A percentile compares a stretch with the other conserved stretches of the same genome.
phyloP scores from a whole-genome alignment of 75 land plant species.

The Isoetes taiwanensis region DNA sequence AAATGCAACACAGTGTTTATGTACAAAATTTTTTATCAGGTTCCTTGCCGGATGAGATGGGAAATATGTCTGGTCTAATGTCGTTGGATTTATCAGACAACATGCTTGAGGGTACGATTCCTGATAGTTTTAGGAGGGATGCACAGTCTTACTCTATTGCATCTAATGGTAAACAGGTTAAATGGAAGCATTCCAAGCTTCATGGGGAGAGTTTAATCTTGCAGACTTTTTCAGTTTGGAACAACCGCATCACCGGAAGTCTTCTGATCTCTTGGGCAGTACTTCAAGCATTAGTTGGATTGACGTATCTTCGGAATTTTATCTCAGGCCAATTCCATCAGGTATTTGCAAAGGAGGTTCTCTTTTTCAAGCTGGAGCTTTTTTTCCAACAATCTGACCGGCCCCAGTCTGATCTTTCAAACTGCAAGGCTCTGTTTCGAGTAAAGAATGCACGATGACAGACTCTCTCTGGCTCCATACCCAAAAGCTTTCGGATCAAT shows the following conservation, averaged over 20 bases:
- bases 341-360: too few relatives aligned
- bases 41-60: slow-evolving; percentile 28
- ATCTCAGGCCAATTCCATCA: too few relatives aligned
- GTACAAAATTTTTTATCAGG: slow-evolving; percentile 54
- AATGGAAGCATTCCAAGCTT: slow-evolving; percentile 47
- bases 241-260: too few relatives aligned
- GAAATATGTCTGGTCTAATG: neutral
- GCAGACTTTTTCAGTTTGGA: too few relatives aligned
- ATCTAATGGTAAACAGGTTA: slow-evolving; percentile 43
- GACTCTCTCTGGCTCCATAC: slow-evolving; percentile 55
- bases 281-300: too few relatives aligned
- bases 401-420: slow-evolving; percentile 18
- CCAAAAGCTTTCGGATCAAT: slow-evolving; percentile 45
- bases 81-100: neutral
- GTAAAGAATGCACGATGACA: slow-evolving; percentile 48
- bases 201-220: slow-evolving; percentile 50
- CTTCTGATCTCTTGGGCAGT: too few relatives aligned
- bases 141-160: slow-evolving; percentile 24
- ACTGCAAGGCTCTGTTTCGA: slow-evolving; percentile 32
- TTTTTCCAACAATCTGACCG: too few relatives aligned
- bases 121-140: slow-evolving; percentile 9
- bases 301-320: too few relatives aligned
- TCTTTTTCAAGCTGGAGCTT: too few relatives aligned
- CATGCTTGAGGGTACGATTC: neutral
- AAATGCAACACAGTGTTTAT: slow-evolving; percentile 36